Evolutionary conservation across 1,284 basidiomycete species (phyloP).

Genomic region (Cutaneotrichosporon daszewskae): DNA sequence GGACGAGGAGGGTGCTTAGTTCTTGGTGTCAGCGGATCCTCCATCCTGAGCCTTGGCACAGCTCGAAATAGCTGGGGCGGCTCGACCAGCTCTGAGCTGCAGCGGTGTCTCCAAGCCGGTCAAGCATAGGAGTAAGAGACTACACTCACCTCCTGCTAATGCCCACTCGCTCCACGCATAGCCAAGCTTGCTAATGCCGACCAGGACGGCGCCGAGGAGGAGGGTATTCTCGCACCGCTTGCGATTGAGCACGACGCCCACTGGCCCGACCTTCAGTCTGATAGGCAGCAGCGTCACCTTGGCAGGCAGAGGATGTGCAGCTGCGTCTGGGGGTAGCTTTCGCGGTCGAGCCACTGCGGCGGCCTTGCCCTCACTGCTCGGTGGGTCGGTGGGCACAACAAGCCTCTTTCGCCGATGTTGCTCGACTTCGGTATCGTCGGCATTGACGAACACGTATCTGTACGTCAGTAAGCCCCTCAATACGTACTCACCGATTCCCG

Average conservation of each 20-base stretch:
- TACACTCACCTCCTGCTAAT: constrained; percentile 35
- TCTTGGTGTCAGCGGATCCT: constrained; percentile 8
- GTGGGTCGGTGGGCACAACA: too few relatives aligned
- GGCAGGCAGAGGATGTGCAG: constrained; percentile 16
- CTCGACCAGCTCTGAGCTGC: too few relatives aligned
- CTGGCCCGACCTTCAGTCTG: constrained; percentile 1
- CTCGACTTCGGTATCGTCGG: constrained; percentile 12
- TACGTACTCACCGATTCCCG: too few relatives aligned
- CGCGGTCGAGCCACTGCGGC: background rate
- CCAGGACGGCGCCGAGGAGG: constrained; percentile 29
- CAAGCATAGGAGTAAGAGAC: too few relatives aligned
- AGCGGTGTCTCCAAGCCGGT: too few relatives aligned
- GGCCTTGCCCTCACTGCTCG: background rate
- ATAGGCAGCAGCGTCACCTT: constrained; percentile 25
- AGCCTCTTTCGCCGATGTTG: background rate
- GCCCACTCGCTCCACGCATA: constrained; percentile 36
- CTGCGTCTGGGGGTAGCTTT: constrained; percentile 8
- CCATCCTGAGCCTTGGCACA: too few relatives aligned
- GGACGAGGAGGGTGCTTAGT: constrained; percentile 9
- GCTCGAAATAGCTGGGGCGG: too few relatives aligned
- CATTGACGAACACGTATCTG: constrained; percentile 18
- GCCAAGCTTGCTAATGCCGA: constrained; percentile 30
- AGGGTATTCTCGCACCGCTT: constrained; percentile 35
- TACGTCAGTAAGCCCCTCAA: too few relatives aligned
- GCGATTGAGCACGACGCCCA: constrained; percentile 27